Base-by-base conservation (phyloP, 1,284 basidiomycete genomes). In the Apiotrichum mycotoxinovorans region DNA sequence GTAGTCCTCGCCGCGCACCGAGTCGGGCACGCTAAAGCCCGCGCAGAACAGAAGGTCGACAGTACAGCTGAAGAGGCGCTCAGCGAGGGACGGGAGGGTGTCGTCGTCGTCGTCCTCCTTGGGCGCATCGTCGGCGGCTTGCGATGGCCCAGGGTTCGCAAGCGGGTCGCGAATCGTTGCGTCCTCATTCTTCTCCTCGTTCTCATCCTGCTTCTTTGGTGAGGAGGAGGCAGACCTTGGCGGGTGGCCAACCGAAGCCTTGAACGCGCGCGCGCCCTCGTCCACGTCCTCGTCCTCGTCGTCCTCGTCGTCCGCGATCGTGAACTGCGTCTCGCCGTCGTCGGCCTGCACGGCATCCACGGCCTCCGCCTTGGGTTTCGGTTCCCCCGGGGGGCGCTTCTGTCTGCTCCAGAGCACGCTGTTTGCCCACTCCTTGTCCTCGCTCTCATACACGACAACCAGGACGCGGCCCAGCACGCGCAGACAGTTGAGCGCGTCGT, bases 21-120 rank as follows among this genome's bases (percentile, higher is more conserved):
- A 86, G 34, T 83, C 83, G 8, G 91, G 89, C 17, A 95, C 79
- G 1, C 89, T 94, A 71, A 95, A 94, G 14, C 89, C 91, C 66
- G 89, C 93, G 69, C 89, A 91, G 75, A 94, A 96, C 38, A 94
- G 75, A 27, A 95, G 79, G 71, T 95, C 91, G 59, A 91, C 83
- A 9, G 89, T 79, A 60, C 85, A 85, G 64, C 82, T 84, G 66
- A 94, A 87, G 26, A 95, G 78, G 60, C 83, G 82, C 69, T 93
- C 89, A 1, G 85, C 88, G 1, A 93, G 77, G 11, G 88, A 87
- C 1, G 90, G 89, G 25, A 85, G 69, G 30, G 57, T 38, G 30
- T 84, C 68, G 68, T 81, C 61, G 26, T 69, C 60, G 9, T 63
- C 64, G 0, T 63, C 45, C 14, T 60, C 58, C 15, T 63, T 50